These are phyloP conservation scores for Trichoderma sp. DNA, from an alignment of 2,329 filamentous ascomycete genomes.

Conservation along the genomic window DNA sequence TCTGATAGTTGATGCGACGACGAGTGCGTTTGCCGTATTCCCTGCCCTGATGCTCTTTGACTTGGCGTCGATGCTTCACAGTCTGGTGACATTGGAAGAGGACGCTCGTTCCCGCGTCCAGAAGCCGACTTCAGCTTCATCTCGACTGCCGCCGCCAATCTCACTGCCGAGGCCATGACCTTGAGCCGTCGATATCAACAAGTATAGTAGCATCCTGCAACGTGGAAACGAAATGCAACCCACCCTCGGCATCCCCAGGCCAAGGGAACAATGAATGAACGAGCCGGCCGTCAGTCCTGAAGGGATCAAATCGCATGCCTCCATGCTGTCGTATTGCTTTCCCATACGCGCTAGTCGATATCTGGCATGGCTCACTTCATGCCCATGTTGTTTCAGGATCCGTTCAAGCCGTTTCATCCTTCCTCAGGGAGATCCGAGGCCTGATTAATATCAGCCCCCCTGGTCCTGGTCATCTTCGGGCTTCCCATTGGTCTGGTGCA, in stretches of 20 bases:
- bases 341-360: background rate
- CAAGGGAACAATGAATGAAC: slow-evolving; percentile 7
- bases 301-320: too few relatives aligned
- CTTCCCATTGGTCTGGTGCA: background rate
- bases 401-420: slow-evolving; percentile 22
- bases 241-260: slow-evolving; percentile 1
- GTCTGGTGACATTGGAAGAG: background rate
- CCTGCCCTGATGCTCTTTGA: background rate
- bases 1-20: slow-evolving; percentile 13
- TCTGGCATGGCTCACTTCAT: slow-evolving; percentile 5
- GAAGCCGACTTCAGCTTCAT: background rate
- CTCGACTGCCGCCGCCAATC: slow-evolving; percentile 4
- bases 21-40: background rate
- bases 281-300: too few relatives aligned
- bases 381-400: slow-evolving; percentile 22
- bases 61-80: background rate
- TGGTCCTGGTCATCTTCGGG: background rate
- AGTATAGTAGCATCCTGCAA: too few relatives aligned
- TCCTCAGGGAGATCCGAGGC: slow-evolving; percentile 16
- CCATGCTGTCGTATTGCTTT: slow-evolving; percentile 1
- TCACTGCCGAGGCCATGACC: slow-evolving; percentile 5
- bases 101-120: background rate
- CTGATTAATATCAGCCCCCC: slow-evolving; percentile 10
- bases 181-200: background rate
- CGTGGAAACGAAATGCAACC: too few relatives aligned